These are phyloP conservation scores for Ambispora gerdemannii DNA, from an alignment of 192 early-diverging fungal species.

Conservation along the genomic window DNA sequence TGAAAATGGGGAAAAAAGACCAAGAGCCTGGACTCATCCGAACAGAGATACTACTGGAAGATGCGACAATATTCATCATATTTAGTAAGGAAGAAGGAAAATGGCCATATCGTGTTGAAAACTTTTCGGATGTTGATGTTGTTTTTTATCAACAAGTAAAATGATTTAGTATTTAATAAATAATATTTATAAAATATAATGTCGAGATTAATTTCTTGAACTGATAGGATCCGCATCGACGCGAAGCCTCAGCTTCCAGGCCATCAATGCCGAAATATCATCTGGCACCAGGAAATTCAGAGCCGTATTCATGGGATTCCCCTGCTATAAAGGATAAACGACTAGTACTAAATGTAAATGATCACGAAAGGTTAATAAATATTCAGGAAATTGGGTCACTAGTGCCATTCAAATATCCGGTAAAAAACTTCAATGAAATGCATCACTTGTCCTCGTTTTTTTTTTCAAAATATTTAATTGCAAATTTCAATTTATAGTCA, in stretches of 20 bases:
- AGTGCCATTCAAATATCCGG: constrained; percentile 78
- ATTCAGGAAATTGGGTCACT: constrained; percentile 87
- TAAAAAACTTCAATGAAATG: constrained; percentile 31
- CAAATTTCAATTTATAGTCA: constrained; percentile 31
- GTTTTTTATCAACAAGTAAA: constrained; percentile 76
- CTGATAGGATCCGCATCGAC: constrained; percentile 34
- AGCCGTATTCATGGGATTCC: constrained; percentile 89
- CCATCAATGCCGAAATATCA: constrained; percentile 46
- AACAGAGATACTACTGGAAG: constrained; percentile 80
- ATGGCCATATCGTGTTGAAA: constrained; percentile 91
- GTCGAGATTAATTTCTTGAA: background rate
- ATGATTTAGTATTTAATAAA: background rate
- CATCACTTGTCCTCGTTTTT: background rate
- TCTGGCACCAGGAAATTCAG: constrained; percentile 50
- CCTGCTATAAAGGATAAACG: constrained; percentile 71
- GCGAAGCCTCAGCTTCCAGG: constrained; percentile 1
- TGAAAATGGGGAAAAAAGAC: constrained; percentile 70
- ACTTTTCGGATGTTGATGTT: constrained; percentile 67
- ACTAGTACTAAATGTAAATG: constrained; percentile 73
- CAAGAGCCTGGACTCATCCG: constrained; percentile 66
- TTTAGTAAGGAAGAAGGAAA: constrained; percentile 68
- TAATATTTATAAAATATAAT: too few species aligned
- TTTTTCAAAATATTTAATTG: background rate
- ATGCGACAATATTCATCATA: constrained; percentile 87
- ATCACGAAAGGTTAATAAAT: constrained; percentile 74